A percentile compares a stretch with the other conserved stretches of the same genome.
Conservation (phyloP, 768 basidiomycete species). For the Lactarius hengduanensis region DNA sequence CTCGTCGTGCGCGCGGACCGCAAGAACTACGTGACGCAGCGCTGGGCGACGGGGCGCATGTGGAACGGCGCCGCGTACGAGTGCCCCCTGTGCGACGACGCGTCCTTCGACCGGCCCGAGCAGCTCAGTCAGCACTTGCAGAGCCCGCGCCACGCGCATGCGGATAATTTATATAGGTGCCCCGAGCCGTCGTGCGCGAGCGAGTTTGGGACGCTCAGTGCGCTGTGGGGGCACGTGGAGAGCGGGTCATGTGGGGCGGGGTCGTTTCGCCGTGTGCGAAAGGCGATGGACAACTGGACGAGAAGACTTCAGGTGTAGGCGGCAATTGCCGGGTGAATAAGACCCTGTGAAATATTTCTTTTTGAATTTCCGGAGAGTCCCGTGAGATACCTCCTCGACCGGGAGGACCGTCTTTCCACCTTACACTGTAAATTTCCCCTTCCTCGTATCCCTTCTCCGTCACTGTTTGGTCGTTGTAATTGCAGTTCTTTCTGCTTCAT, state of each 20-base stretch:
- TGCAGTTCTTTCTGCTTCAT: constrained; percentile 35
- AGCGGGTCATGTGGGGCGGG: constrained; percentile 12
- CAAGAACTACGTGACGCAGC: constrained; percentile 36
- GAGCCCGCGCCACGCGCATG: constrained; percentile 42
- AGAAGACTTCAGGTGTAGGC: not conserved
- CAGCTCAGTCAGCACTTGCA: constrained; percentile 60
- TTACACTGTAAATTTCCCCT: not conserved
- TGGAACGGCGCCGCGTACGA: constrained; percentile 51
- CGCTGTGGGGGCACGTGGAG: constrained; percentile 10
- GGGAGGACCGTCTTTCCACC: constrained; percentile 7
- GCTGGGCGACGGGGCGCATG: constrained; percentile 38
- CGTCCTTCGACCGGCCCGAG: constrained; percentile 39
- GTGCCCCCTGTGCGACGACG: constrained; percentile 58
- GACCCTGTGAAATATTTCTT: not conserved
- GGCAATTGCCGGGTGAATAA: not conserved
- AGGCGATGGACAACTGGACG: constrained; percentile 5
- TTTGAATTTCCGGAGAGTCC: too few species aligned
- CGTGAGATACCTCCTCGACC: too few species aligned
- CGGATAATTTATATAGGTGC: constrained; percentile 14
- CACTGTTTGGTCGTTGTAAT: too few species aligned
- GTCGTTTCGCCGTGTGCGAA: constrained; percentile 6
- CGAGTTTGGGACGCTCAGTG: constrained; percentile 13
- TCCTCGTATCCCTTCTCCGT: too few species aligned
- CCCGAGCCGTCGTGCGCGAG: not conserved
- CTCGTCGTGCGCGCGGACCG: constrained; percentile 45